Evolutionary conservation across 1,139 yeast genomes (phyloP).

Genomic region (Magnusiomyces tetraspermus): DNA sequence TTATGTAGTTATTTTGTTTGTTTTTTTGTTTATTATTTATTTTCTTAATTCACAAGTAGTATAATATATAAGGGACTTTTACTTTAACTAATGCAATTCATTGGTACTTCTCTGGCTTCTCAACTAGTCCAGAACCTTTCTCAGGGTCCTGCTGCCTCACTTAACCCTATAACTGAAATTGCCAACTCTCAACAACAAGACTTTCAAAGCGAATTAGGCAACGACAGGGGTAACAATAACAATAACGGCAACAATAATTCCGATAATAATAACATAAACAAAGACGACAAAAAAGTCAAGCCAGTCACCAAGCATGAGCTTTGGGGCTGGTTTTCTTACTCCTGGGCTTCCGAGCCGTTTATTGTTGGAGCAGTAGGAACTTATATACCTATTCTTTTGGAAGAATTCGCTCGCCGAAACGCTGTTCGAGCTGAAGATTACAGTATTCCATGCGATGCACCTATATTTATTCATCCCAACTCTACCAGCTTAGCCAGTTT

Average conservation of each 20-base stretch:
- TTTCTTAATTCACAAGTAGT: no score
- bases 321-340: constrained; percentile 38
- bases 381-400: constrained; percentile 55
- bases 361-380: constrained; percentile 65
- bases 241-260: not conserved
- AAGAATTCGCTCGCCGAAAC: constrained; percentile 49
- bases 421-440: constrained; percentile 9
- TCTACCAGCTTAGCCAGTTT: constrained; percentile 1
- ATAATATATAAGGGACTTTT: no score
- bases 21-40: no score
- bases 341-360: constrained; percentile 68
- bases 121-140: no score
- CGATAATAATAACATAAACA: not conserved
- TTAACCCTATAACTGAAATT: no score
- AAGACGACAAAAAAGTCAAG: no score
- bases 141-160: no score
- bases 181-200: no score
- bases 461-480: constrained; percentile 12
- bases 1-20: no score
- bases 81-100: no score
- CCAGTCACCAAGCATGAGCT: constrained; percentile 19
- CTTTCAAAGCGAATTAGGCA: not conserved
- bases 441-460: constrained; percentile 9
- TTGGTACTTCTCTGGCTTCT: no score
- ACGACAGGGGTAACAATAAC: not conserved